A percentile compares a stretch with the other conserved stretches of the same genome.
These are phyloP conservation scores for Arthrobotrys musiformis DNA, from an alignment of 2,329 filamentous ascomycete genomes.

Conservation along the genomic window DNA sequence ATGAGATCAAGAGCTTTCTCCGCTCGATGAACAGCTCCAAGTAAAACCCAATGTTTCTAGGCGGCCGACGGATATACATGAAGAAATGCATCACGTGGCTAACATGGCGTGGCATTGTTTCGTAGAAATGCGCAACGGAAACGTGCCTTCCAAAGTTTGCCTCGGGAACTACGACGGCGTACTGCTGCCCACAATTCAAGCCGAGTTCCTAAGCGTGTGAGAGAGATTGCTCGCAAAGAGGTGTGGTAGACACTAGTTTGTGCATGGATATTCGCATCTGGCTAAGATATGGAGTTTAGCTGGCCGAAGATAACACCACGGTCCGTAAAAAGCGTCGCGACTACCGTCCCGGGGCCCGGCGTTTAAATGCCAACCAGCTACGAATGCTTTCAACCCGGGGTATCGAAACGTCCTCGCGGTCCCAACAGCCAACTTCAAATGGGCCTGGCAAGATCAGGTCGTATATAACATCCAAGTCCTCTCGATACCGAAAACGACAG, in stretches of 20 bases:
- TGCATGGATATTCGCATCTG: background rate
- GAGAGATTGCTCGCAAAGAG: slow-evolving; percentile 61
- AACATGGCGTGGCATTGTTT: background rate
- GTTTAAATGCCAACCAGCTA: slow-evolving; percentile 59
- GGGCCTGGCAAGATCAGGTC: slow-evolving; percentile 65
- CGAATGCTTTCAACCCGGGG: slow-evolving; percentile 57
- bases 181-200: slow-evolving; percentile 97
- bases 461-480: slow-evolving; percentile 65
- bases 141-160: slow-evolving; percentile 90
- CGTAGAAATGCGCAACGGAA: slow-evolving; percentile 59
- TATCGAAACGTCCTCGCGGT: too few relatives aligned
- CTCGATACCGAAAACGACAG: slow-evolving; percentile 86
- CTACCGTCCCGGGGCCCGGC: slow-evolving; percentile 27
- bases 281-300: slow-evolving; percentile 21
- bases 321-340: slow-evolving; percentile 27
- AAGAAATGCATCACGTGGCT: too few relatives aligned
- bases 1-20: slow-evolving; percentile 75
- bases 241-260: slow-evolving; percentile 37
- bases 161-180: slow-evolving; percentile 81
- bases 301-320: slow-evolving; percentile 40
- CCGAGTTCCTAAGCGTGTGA: slow-evolving; percentile 81
- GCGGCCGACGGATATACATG: background rate
- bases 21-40: slow-evolving; percentile 46
- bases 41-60: background rate
- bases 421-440: background rate